Conservation (phyloP, 2,329 filamentous ascomycete species). For the Cercospora zeae-maydis region DNA sequence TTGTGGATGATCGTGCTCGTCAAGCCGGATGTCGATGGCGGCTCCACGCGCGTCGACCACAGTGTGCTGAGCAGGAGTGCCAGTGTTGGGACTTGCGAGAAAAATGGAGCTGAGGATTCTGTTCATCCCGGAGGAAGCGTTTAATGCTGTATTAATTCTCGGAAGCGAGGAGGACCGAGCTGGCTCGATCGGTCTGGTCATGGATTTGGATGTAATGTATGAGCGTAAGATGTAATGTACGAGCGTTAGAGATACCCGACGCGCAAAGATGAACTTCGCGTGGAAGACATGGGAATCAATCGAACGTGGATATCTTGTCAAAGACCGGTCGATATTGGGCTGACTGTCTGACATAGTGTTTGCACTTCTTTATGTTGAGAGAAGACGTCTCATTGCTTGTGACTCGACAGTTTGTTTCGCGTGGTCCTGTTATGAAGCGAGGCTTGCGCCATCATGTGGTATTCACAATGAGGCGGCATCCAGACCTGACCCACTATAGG, state of each 20-base stretch:
- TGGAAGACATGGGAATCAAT: background rate
- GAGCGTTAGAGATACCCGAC: too few species aligned
- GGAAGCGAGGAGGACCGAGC: background rate
- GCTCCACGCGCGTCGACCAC: background rate
- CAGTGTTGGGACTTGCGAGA: background rate
- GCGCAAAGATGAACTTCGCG: background rate
- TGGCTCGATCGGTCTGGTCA: background rate
- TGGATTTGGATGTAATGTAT: background rate
- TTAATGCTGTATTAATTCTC: background rate
- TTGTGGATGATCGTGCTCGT: constrained; percentile 23
- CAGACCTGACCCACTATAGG: background rate
- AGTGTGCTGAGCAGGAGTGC: background rate
- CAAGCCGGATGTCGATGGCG: constrained; percentile 12
- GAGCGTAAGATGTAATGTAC: background rate
- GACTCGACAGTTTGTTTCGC: too few species aligned
- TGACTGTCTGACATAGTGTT: too few species aligned
- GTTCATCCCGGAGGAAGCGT: background rate
- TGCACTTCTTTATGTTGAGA: too few species aligned
- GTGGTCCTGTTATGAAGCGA: too few species aligned
- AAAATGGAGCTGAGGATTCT: background rate
- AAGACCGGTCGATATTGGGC: background rate
- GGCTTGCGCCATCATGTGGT: background rate
- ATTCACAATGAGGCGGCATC: background rate
- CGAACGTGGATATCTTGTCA: background rate
- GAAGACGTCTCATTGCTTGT: too few species aligned